These are phyloP conservation scores for Phylloboletellus chloephorus DNA, from an alignment of 1,284 basidiomycete species.

Conservation along the genomic window DNA sequence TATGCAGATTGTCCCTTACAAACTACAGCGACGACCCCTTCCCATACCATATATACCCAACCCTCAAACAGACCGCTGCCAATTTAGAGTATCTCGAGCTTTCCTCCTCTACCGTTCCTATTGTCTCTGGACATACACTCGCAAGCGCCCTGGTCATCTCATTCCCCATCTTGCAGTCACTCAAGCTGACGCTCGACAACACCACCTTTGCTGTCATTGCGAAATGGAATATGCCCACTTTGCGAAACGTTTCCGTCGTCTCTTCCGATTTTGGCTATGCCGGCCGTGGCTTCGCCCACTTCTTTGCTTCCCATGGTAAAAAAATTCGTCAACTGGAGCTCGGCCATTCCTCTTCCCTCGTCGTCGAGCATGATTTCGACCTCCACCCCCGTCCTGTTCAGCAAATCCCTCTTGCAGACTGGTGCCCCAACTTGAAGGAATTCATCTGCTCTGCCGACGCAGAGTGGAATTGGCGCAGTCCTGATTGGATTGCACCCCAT, in stretches of 20 bases:
- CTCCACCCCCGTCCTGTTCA: constrained; percentile 35
- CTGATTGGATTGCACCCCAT: constrained; percentile 77
- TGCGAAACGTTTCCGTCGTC: constrained; percentile 59
- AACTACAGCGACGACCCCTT: constrained; percentile 64
- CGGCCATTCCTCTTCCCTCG: constrained; percentile 59
- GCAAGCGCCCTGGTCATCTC: constrained; percentile 35
- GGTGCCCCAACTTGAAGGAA: constrained; percentile 60
- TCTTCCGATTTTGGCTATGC: constrained; percentile 65
- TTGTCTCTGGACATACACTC: constrained; percentile 30
- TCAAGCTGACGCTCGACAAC: constrained; percentile 67
- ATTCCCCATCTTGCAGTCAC: constrained; percentile 55
- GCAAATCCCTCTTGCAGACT: constrained; percentile 47
- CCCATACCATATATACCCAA: constrained; percentile 50
- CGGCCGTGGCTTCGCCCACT: constrained; percentile 53
- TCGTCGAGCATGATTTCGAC: constrained; percentile 59
- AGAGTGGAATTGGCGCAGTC: constrained; percentile 72
- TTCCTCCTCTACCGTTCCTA: constrained; percentile 36
- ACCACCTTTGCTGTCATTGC: constrained; percentile 61
- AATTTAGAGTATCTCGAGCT: constrained; percentile 57
- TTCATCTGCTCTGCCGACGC: constrained; percentile 71
- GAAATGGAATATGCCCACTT: constrained; percentile 51
- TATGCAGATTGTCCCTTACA: constrained; percentile 61
- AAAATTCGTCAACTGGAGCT: constrained; percentile 62
- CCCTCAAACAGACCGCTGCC: constrained; percentile 45
- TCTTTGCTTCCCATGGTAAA: constrained; percentile 60